phyloP scores from a whole-genome alignment of 202 grass and related monocot genomes.

The Musa balbisiana region DNA sequence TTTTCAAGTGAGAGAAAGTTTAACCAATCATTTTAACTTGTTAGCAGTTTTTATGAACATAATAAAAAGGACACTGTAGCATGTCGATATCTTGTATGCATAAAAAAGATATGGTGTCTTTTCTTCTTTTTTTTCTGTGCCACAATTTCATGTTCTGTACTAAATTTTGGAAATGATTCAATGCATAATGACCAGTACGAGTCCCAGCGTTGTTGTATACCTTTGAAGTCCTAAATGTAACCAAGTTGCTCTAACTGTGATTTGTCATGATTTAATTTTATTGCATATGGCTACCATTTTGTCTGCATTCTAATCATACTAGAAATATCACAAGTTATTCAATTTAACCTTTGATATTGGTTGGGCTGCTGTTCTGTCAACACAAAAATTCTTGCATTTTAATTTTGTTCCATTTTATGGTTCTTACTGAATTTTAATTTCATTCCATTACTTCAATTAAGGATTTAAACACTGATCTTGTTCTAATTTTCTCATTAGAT shows the following conservation, averaged over 20 bases:
- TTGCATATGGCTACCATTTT: not conserved
- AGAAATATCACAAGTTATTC: not conserved
- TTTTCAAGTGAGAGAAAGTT: not conserved
- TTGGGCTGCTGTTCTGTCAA: not conserved
- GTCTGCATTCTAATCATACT: not conserved
- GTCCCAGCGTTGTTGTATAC: no score
- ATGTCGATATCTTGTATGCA: not conserved
- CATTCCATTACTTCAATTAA: no score
- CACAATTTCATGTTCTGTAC: not conserved
- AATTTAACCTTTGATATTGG: no score
- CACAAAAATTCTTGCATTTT: no score
- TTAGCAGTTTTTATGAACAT: not conserved
- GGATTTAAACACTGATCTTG: not conserved
- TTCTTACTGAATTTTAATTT: not conserved
- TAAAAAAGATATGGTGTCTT: not conserved
- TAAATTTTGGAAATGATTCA: not conserved
- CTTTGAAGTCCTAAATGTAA: no score
- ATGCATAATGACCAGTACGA: not conserved
- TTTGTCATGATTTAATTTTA: not conserved
- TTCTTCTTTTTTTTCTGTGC: not conserved
- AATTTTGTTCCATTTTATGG: not conserved
- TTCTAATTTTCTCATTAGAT: not conserved
- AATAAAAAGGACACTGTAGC: not conserved
- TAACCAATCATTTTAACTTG: not conserved
- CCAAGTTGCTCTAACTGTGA: not conserved